phyloP scores from a whole-genome alignment of 2,329 filamentous ascomycete species.

The Fusarium neocosmosporiellum region DNA sequence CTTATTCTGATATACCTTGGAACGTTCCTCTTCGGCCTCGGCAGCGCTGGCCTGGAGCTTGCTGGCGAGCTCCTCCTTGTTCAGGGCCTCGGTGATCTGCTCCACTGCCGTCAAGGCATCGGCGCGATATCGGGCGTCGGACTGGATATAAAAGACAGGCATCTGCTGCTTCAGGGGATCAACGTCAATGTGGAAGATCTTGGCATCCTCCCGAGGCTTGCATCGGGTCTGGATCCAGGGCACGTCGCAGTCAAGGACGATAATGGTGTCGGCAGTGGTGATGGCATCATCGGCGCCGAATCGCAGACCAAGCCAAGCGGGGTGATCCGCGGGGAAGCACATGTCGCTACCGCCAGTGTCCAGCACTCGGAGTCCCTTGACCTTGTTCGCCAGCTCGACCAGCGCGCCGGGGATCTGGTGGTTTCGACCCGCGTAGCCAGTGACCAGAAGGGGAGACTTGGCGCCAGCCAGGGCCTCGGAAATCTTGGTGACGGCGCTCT shows the following conservation, averaged over 20 bases:
- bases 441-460: slow-evolving; percentile 74
- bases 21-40: slow-evolving; percentile 57
- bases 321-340: slow-evolving; percentile 81
- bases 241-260: slow-evolving; percentile 90
- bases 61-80: slow-evolving; percentile 55
- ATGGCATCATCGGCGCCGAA: slow-evolving; percentile 82
- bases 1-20: slow-evolving; percentile 67
- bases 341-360: slow-evolving; percentile 84
- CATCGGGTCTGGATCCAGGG: slow-evolving; percentile 90
- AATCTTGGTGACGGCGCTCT: slow-evolving; percentile 66
- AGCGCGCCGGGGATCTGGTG: slow-evolving; percentile 70
- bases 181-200: slow-evolving; percentile 72
- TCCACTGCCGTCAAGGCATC: slow-evolving; percentile 73
- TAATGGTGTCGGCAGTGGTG: slow-evolving; percentile 81
- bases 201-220: slow-evolving; percentile 62
- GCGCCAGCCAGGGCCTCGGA: slow-evolving; percentile 72
- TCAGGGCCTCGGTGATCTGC: slow-evolving; percentile 75
- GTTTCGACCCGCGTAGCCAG: slow-evolving; percentile 78
- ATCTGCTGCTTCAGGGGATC: slow-evolving; percentile 78
- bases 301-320: slow-evolving; percentile 74
- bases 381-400: slow-evolving; percentile 73
- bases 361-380: slow-evolving; percentile 77
- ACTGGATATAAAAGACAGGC: slow-evolving; percentile 77
- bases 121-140: slow-evolving; percentile 73
- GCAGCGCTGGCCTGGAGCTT: slow-evolving; percentile 47